These are phyloP conservation scores for Leucocoprinus birnbaumii DNA, from an alignment of 768 basidiomycete species.

Conservation along the genomic window DNA sequence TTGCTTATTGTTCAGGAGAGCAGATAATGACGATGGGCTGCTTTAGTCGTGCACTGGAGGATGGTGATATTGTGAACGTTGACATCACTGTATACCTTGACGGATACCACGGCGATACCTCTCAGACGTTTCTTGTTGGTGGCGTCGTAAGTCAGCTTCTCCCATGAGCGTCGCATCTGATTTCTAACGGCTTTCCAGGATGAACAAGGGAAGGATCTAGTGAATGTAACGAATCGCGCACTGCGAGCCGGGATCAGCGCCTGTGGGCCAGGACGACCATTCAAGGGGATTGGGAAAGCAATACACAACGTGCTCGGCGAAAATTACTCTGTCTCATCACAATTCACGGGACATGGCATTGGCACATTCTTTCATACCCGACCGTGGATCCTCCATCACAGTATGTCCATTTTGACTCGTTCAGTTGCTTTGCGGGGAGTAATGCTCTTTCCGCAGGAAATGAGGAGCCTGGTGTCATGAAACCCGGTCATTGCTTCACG, in stretches of 20 bases:
- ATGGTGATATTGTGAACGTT: constrained; percentile 86
- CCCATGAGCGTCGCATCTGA: background rate
- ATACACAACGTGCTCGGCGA: constrained; percentile 52
- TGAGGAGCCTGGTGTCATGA: constrained; percentile 79
- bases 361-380: constrained; percentile 75
- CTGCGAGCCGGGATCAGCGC: constrained; percentile 66
- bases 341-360: constrained; percentile 88
- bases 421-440: background rate
- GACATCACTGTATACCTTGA: constrained; percentile 85
- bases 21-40: background rate
- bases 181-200: constrained; percentile 49
- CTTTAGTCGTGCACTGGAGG: constrained; percentile 69
- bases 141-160: constrained; percentile 50
- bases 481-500: constrained; percentile 86
- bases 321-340: constrained; percentile 60
- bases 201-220: constrained; percentile 60
- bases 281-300: constrained; percentile 66
- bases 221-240: constrained; percentile 59
- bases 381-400: constrained; percentile 81
- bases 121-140: constrained; percentile 79
- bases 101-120: constrained; percentile 90
- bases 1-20: background rate
- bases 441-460: constrained; percentile 56
- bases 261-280: constrained; percentile 72
- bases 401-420: constrained; percentile 36